Percentiles rank a stretch among this genome's conserved stretches.
phyloP scores from a whole-genome alignment of 2,329 filamentous ascomycete species.

The Fusarium beomiforme region DNA sequence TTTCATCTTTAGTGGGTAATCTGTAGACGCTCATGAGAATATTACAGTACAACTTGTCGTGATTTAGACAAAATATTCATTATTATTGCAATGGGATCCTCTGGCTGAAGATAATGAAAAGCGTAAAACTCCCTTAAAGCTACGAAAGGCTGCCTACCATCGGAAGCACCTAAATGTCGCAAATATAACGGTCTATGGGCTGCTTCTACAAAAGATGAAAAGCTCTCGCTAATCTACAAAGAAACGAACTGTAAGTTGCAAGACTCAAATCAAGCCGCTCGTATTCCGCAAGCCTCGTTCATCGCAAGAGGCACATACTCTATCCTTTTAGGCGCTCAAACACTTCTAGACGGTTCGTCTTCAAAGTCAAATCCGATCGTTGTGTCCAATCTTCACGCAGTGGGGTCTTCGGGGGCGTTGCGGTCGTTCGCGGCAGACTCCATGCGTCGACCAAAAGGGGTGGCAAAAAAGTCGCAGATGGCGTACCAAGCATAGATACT shows the following conservation, averaged over 20 bases:
- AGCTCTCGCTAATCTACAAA: background rate
- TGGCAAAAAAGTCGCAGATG: conserved; percentile 10
- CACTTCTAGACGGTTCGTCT: background rate
- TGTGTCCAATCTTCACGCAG: background rate
- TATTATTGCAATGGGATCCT: background rate
- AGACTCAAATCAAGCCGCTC: background rate
- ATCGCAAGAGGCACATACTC: background rate
- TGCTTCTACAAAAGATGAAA: background rate
- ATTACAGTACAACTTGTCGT: no score
- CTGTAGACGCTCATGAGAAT: background rate
- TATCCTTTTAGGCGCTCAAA: background rate
- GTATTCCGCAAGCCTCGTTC: background rate
- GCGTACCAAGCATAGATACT: conserved; percentile 38
- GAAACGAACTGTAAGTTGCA: background rate
- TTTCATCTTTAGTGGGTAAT: background rate
- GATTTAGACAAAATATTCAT: no score
- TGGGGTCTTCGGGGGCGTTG: background rate
- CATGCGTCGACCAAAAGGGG: background rate
- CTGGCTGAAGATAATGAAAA: background rate
- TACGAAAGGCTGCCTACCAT: background rate
- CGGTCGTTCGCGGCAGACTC: background rate
- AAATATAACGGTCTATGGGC: background rate
- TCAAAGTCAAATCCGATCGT: background rate
- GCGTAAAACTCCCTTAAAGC: no score
- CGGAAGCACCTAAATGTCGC: background rate